Conservation (phyloP, 768 basidiomycete genomes). For the Lactarius indigo region DNA sequence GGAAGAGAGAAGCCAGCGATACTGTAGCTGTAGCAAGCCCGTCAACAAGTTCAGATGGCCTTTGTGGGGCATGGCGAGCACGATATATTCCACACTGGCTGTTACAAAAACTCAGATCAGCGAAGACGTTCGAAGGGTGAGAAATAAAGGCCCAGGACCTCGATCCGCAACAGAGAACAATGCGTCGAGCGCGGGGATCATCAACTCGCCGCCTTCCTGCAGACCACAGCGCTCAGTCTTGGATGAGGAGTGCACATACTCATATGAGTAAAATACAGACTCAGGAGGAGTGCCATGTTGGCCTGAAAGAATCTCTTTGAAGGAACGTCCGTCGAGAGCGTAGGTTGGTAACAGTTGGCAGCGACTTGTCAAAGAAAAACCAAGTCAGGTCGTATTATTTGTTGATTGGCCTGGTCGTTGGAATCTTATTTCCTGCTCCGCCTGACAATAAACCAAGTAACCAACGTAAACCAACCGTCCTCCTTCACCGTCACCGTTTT, state of each 20-base stretch:
- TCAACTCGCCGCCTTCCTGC: slow-evolving; percentile 92
- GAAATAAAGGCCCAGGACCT: slow-evolving; percentile 36
- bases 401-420: too few species aligned
- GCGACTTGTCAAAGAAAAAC: too few species aligned
- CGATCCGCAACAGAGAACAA: slow-evolving; percentile 65
- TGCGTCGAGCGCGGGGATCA: slow-evolving; percentile 83
- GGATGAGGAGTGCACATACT: slow-evolving; percentile 86
- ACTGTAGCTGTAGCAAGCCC: slow-evolving; percentile 67
- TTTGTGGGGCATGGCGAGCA: slow-evolving; percentile 85
- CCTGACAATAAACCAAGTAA: too few species aligned
- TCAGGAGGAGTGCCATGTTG: too few species aligned
- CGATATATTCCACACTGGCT: slow-evolving; percentile 67
- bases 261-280: too few species aligned
- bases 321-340: too few species aligned
- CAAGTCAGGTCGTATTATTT: too few species aligned
- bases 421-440: too few species aligned
- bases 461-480: too few species aligned
- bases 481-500: too few species aligned
- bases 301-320: too few species aligned
- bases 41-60: slow-evolving; percentile 85
- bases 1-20: slow-evolving; percentile 67
- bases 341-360: too few species aligned
- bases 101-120: neutral
- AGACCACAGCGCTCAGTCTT: slow-evolving; percentile 86
- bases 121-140: neutral